Conservation (phyloP, 2,329 filamentous ascomycete genomes). For the Sodiomyces alkalinus region DNA sequence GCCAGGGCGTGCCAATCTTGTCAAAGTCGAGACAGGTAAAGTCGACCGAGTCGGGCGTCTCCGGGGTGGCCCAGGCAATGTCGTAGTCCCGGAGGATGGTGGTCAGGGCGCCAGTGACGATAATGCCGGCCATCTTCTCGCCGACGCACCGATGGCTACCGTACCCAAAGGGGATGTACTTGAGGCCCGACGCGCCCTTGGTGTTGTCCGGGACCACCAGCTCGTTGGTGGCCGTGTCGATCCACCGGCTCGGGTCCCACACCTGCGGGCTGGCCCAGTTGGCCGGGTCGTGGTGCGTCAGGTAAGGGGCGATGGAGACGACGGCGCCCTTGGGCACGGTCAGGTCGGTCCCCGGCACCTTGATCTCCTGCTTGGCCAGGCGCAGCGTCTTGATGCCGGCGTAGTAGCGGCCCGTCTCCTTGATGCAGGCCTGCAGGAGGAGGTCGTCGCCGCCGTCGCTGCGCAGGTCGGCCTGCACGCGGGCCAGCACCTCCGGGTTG, state of each 20-base stretch:
- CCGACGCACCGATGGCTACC: constrained; percentile 4
- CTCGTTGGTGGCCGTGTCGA: constrained; percentile 5
- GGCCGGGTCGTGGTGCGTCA: constrained; percentile 6
- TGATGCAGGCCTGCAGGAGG: constrained; percentile 9
- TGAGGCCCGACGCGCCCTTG: constrained; percentile 1
- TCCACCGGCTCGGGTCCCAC: constrained; percentile 9
- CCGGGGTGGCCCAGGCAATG: constrained; percentile 5
- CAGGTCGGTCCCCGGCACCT: constrained; percentile 2
- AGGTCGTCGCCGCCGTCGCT: constrained; percentile 2
- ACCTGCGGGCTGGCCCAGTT: constrained; percentile 5
- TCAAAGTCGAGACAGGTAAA: constrained; percentile 7
- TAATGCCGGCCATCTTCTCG: constrained; percentile 5
- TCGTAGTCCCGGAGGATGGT: constrained; percentile 9
- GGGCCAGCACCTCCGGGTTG: constrained; percentile 6
- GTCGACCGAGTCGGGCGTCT: constrained; percentile 1
- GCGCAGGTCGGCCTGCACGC: constrained; percentile 7
- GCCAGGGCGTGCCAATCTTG: constrained; percentile 6
- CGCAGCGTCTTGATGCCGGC: constrained; percentile 4
- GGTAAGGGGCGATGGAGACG: constrained; percentile 6
- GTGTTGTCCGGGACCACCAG: constrained; percentile 2
- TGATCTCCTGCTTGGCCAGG: constrained; percentile 1
- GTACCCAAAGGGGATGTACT: constrained; percentile 3
- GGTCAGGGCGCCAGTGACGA: constrained; percentile 3
- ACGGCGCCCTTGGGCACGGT: constrained; percentile 5
- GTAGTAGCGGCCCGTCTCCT: constrained; percentile 9